Base-by-base conservation (phyloP, 495 filamentous ascomycete species). In the Staphylotrichum tortipilum region DNA sequence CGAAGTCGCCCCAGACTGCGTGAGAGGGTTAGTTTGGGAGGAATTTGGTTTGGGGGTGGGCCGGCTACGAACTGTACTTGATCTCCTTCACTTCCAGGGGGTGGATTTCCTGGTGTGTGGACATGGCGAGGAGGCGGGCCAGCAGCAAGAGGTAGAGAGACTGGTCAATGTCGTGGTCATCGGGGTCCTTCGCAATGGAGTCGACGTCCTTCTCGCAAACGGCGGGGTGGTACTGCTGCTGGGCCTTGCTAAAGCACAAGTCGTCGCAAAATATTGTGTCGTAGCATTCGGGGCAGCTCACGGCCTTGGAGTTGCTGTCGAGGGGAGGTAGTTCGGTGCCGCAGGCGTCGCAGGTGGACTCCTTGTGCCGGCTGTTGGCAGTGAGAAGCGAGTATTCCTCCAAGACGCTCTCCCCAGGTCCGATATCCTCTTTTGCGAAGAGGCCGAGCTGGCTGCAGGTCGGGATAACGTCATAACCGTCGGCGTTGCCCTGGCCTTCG, bases 251-350 rank as follows among this genome's bases (percentile, higher is more conserved):
- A 57, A 80, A 78, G 68, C 92, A 98, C 15, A 70, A 61, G 29
- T 79, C 69, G 61, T 80, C 82, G 74, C 92, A 98, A 70, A 94
- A 98, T 60, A 92, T 81, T 14, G 80, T 88, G 56, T 91, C 85
- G 54, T 83, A 74, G 67, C 89, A 95, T 28, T 83, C 80, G 15
- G 78, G 73, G 62, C 89, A 95, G 30, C 71, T 67, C 21, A 85
- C 76, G 0, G 81, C 67, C 8, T 64, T 59, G 9, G 64, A 63
- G 3, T 70, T 48, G 17, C 52, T 54, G 0, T 68, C 68, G 11
- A 86, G 67, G 1, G 78, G 73, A 1, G 88, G 88, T 1, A 94
- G 75, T n/a, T 80, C 78, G 1, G 75, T 71, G 45, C 86, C 91
- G 68, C 89, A 96, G 41, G 85, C 86, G 62, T 94, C 88, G 63